Conservation (phyloP, 306 rosid species). For the Psophocarpus tetragonolobus region DNA sequence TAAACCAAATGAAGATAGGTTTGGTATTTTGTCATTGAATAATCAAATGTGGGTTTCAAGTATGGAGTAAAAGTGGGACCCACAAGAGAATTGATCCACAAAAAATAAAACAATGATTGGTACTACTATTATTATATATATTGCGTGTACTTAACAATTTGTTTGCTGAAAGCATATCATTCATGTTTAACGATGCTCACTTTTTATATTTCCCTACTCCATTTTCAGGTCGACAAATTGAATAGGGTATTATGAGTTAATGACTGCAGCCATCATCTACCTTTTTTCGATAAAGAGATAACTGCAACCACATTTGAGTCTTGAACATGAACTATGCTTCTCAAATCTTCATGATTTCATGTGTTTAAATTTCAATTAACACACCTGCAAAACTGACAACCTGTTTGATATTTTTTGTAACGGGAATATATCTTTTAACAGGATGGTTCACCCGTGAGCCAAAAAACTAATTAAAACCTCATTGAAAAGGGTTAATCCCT, state of each 20-base stretch:
- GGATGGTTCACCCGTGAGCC: neutral
- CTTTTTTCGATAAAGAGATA: neutral
- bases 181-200: neutral
- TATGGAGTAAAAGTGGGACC: conserved; percentile 13
- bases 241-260: neutral
- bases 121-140: neutral
- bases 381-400: neutral
- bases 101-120: conserved; percentile 11
- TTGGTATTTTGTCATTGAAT: neutral
- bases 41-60: neutral
- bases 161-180: neutral
- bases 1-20: conserved; percentile 22
- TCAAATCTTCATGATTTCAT: neutral
- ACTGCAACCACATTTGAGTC: neutral
- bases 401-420: neutral
- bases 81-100: neutral
- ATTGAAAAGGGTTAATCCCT: neutral
- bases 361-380: neutral
- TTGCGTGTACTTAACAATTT: neutral
- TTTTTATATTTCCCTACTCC: neutral
- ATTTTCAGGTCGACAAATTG: neutral
- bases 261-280: neutral
- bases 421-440: neutral
- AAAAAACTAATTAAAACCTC: neutral
- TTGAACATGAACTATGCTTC: neutral